Base-by-base conservation (phyloP, 225 moss, liverwort and hornwort genomes). In the Rhytidiadelphus loreus region DNA sequence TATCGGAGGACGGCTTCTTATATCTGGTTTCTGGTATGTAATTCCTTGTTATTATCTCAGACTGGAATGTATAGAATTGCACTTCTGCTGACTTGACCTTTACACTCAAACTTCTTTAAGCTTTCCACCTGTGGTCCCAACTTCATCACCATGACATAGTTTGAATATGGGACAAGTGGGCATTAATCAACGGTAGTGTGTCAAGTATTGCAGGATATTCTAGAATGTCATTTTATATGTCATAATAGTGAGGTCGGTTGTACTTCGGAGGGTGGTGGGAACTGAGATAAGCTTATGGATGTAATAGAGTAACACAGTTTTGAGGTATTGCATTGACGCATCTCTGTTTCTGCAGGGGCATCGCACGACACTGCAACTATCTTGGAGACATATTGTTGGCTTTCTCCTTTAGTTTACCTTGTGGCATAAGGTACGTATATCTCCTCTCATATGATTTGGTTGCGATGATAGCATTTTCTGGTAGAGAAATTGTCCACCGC, bases 311-410 rank as follows among this genome's bases (percentile, higher is more conserved):
- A 52, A 15, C 33, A 20, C 44, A 80, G 19, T 69, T 60, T 69
- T 13, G 48, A 80, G 87, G 50, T 35, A 76, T 85, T 79, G 8
- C 52, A 70, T 73, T 60, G 60, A 77, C 65, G 8, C 50, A 56
- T 92, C 33, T 65, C 46, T 84, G 86, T 74, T 76, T 75, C 32
- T 92, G 58, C 93, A 97, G 97, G 97, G 98, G 97, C 87, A 96
- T 99, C 86, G 93, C 98, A 71, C 93, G 98, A 91, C 98, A 99
- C 88, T 96, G 97, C 95, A 99, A 99, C 91, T 99, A 99, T 86
- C 89, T 99, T 56, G 98, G 98, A 90, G 98, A 99, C 89, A 93
- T 99, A 52, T 88, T 99, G 91, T 87, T 99, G 86, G 97, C 98
- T 71, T 93, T 99, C 83, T 97, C 97, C 89, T 96, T 99, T 82